Percentiles rank a stretch among this genome's conserved stretches.
Evolutionary conservation across 352 stramenopile genomes (phyloP).

Genomic region (Achlya hypogyna): DNA sequence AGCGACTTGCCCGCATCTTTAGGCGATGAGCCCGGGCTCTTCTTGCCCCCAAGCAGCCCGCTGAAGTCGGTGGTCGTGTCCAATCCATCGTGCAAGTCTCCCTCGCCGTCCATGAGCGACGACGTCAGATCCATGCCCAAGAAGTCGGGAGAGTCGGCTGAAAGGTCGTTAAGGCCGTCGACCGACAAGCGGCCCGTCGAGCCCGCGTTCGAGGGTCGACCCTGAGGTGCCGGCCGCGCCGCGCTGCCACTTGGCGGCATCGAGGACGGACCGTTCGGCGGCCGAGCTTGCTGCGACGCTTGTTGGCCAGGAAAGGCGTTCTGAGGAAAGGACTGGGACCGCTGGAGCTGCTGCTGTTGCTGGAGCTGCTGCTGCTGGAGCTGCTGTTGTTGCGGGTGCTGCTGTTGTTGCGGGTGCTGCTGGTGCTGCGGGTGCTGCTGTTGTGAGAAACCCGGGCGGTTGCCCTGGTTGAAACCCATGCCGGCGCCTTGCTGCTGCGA

Average conservation of each 20-base stretch:
- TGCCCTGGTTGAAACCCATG: conserved; percentile 22
- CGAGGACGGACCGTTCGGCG: conserved; percentile 7
- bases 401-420: conserved; percentile 46
- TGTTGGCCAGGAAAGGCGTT: conserved; percentile 43
- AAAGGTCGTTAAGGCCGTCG: conserved; percentile 33
- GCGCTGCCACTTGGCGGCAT: not conserved
- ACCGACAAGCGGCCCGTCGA: conserved; percentile 33
- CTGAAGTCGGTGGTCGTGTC: conserved; percentile 4
- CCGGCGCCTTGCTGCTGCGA: conserved; percentile 30
- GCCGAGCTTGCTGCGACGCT: conserved; percentile 9
- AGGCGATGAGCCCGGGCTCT: not conserved
- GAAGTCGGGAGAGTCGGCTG: conserved; percentile 61
- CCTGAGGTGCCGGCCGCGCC: conserved; percentile 18
- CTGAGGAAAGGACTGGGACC: conserved; percentile 32
- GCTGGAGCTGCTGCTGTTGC: conserved; percentile 45
- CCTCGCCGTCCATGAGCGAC: conserved; percentile 28
- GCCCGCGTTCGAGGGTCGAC: conserved; percentile 30
- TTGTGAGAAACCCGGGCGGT: not conserved
- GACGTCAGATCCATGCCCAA: conserved; percentile 70
- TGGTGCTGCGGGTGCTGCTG: conserved; percentile 30
- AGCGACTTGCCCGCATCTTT: not conserved
- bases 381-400: conserved; percentile 57
- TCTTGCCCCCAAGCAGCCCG: not conserved
- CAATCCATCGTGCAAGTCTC: conserved; percentile 1
- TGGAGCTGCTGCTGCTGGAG: conserved; percentile 49